Percentiles rank a stretch among this genome's conserved stretches.
These are phyloP conservation scores for Entomortierella chlamydospora DNA, from an alignment of 192 early-diverging fungal species.

Conservation along the genomic window DNA sequence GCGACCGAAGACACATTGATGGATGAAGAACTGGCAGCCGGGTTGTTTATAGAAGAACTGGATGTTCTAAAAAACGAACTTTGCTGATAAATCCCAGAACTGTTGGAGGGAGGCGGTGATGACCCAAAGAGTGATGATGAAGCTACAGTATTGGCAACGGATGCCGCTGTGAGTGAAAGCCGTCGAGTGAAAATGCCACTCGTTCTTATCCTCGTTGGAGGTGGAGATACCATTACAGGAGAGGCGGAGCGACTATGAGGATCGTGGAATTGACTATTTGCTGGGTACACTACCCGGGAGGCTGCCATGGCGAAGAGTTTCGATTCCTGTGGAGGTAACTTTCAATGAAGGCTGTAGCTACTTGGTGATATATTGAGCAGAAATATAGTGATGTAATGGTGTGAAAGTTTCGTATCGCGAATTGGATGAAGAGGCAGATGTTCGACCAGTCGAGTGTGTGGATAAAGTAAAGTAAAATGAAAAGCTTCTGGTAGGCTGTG, in stretches of 20 bases:
- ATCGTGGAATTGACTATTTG: slow-evolving; percentile 13
- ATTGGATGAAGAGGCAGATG: no score
- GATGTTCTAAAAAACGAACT: slow-evolving; percentile 49
- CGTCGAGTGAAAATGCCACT: slow-evolving; percentile 38
- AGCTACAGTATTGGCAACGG: slow-evolving; percentile 41
- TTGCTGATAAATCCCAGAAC: slow-evolving; percentile 46
- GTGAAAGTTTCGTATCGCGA: no score
- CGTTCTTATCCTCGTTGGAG: slow-evolving; percentile 48
- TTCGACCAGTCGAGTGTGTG: no score
- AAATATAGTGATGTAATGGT: no score
- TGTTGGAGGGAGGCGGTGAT: slow-evolving; percentile 24
- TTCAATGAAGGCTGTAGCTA: background rate
- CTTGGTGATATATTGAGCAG: background rate
- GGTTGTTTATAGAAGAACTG: slow-evolving; percentile 12
- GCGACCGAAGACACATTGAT: slow-evolving; percentile 19
- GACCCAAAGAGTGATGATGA: slow-evolving; percentile 49
- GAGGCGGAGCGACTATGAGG: slow-evolving; percentile 25
- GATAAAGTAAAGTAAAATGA: no score
- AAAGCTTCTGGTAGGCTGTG: no score
- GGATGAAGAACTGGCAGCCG: slow-evolving; percentile 18
- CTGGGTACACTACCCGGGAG: slow-evolving; percentile 34
- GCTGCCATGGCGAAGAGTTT: slow-evolving; percentile 19
- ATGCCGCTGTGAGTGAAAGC: slow-evolving; percentile 46
- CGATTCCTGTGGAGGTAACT: background rate
- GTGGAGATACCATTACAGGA: slow-evolving; percentile 26